Conservation (phyloP, 2,329 filamentous ascomycete genomes). For the Aspergillus melleus region DNA sequence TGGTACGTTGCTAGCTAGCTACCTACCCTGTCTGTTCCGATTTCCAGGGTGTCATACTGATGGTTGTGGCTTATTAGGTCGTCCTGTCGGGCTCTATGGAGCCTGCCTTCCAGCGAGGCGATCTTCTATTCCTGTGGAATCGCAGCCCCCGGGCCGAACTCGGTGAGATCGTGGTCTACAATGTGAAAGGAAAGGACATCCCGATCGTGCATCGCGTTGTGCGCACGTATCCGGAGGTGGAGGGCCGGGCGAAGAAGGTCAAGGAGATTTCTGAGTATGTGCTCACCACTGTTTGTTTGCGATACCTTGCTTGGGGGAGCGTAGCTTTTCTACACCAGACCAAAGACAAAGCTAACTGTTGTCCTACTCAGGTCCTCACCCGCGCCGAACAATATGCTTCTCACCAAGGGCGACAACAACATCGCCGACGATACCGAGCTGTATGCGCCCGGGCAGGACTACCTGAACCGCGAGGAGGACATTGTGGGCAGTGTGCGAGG, state of each 20-base stretch:
- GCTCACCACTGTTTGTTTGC: background rate
- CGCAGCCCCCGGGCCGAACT: slow-evolving; percentile 62
- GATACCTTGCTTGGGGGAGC: too few relatives aligned
- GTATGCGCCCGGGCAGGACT: slow-evolving; percentile 84
- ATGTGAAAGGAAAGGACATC: slow-evolving; percentile 90
- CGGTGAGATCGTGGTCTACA: slow-evolving; percentile 76
- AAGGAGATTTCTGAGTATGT: slow-evolving; percentile 34
- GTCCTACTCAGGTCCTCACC: slow-evolving; percentile 22
- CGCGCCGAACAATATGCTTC: slow-evolving; percentile 55
- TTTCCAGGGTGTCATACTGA: background rate
- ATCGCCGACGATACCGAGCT: slow-evolving; percentile 86
- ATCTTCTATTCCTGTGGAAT: slow-evolving; percentile 66
- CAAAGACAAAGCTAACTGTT: slow-evolving; percentile 3
- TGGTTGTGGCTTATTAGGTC: background rate
- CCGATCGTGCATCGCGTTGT: slow-evolving; percentile 95
- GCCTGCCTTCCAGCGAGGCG: slow-evolving; percentile 65
- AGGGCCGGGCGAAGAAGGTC: slow-evolving; percentile 36
- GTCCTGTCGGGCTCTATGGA: slow-evolving; percentile 66
- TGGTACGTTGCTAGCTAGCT: slow-evolving; percentile 43
- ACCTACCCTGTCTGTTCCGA: background rate
- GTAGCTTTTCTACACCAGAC: too few relatives aligned
- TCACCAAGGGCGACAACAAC: slow-evolving; percentile 99
- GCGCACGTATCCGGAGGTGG: slow-evolving; percentile 59
- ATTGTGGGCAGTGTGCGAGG: slow-evolving; percentile 91
- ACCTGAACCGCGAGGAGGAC: slow-evolving; percentile 75